These are phyloP conservation scores for Ustilago trichophora DNA, from an alignment of 1,284 basidiomycete species.

Conservation along the genomic window DNA sequence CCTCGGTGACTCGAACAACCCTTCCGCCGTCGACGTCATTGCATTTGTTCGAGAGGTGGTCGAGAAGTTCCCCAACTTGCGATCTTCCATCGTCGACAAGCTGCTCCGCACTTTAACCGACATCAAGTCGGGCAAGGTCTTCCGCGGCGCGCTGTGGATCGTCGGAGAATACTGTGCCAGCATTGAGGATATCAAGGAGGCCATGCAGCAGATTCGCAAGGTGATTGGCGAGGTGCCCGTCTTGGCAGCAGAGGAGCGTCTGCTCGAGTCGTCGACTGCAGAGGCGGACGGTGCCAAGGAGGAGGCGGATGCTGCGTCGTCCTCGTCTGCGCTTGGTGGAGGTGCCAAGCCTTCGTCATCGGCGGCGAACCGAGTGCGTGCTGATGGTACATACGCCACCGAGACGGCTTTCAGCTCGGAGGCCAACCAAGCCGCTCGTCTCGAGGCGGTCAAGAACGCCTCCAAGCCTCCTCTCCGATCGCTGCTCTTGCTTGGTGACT, in stretches of 20 bases:
- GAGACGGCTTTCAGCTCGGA: conserved; percentile 87
- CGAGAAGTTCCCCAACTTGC: conserved; percentile 93
- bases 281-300: conserved; percentile 29
- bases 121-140: conserved; percentile 97
- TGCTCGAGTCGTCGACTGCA: conserved; percentile 62
- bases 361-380: conserved; percentile 76
- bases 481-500: conserved; percentile 92
- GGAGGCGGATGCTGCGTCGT: conserved; percentile 30
- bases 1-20: conserved; percentile 93
- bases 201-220: conserved; percentile 83
- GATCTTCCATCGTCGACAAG: conserved; percentile 84
- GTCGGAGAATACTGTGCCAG: conserved; percentile 82
- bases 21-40: conserved; percentile 93
- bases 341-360: conserved; percentile 68
- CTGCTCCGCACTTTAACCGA: conserved; percentile 83
- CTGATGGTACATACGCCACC: conserved; percentile 97
- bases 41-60: conserved; percentile 97
- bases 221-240: conserved; percentile 96
- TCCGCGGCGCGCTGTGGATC: conserved; percentile 96
- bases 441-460: conserved; percentile 84
- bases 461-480: conserved; percentile 92
- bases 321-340: conserved; percentile 36
- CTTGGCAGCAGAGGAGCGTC: conserved; percentile 73
- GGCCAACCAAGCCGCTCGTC: conserved; percentile 72
- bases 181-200: conserved; percentile 59